Evolutionary conservation across 2,329 filamentous ascomycete genomes (phyloP), one percentile per base, ranked within the genome.

Genomic region (Daldinia sp.): DNA sequence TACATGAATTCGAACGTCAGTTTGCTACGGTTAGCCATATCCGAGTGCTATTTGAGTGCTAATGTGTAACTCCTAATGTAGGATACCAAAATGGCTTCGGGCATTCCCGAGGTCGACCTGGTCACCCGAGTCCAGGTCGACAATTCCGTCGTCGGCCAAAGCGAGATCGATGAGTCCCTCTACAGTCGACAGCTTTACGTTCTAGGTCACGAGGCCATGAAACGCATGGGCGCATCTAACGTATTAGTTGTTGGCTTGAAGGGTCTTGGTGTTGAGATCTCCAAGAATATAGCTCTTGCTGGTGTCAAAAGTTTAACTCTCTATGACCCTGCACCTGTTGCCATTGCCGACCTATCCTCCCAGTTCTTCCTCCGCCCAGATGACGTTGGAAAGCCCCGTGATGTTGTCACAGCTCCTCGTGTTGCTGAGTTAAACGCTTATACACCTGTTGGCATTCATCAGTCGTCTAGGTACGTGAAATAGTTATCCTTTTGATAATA

Each of bases 291-390:
- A 77, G 96, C 96, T 67, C 90, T 99, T 75, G 96, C 96, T 75
- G 96, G 96, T 80, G 96, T 99, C 82, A 99, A 99, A 87, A 98
- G 94, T 78, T 84, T 99, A 74, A 96, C 95, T 1, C 88, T 99
- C 62, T 93, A 94, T 84, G 96, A 99, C 79, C 95, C 96, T 53
- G 89, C 90, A 54, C 93, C 93, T 46, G 92, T 93, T 60, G 87
- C 90, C 74, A 92, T 98, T 74, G 87, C 93, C 75, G 96, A 99
- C 78, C 89, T 99, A 37, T 98, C 96, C 44, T 93, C 96, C 48
- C 96, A 99, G 81, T 99, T 99, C 87, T 99, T 99, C 87, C 89
- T 99, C 23, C 93, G 89, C 64, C 87, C 90, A 18, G 89, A 91
- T 76, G 96, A 99, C 79, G 91, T 98, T 60, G 96, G 96, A 76